Evolutionary conservation across 257 asterid species (phyloP), one percentile per base, ranked within the genome.

Genomic region (Linderniella brevidens): DNA sequence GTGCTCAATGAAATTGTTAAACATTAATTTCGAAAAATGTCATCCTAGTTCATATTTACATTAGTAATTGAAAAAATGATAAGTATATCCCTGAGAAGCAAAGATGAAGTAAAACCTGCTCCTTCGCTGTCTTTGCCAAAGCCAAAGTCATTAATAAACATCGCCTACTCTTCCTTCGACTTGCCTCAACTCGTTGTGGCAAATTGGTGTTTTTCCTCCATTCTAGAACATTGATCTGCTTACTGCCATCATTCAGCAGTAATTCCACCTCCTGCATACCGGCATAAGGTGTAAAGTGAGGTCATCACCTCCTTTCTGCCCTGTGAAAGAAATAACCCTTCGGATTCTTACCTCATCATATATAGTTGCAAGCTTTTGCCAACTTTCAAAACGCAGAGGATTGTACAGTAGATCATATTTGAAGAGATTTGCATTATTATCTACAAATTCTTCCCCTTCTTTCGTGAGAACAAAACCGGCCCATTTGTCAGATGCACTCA

Each of bases 71-170:
- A 37, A 6, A 8, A 37, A 8, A 45, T 45, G 4, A 4, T 14
- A 12, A 13, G 15, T 45, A 8, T 45, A 5, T 4, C 49, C 18
- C 53, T 39, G 36, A 47, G 62, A 17, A 56, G 19, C 47, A 25
- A 35, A 56, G 16, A 39, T 53, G 41, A 48, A 58, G n/a, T 39
- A 41, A 56, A 58, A 88, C 98, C 98, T 90, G 98, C 64, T 90
- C 87, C 62, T 38, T 60, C 44, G 70, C 64, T 32, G 92, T 78
- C 67, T 69, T 81, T 9, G 98, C 93, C 63, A 90, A 72, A 61
- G 94, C 98, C 62, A 74, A 70, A 49, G 98, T 85, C 94, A 90
- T 79, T 69, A 90, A 70, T 68, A 90, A 82, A 73, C 98, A 90
- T 46, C 96, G 69, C 64, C 96, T 76, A 68, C 98, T 90, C 73